These are phyloP conservation scores for Debaryomyces sp. DNA, from an alignment of 1,139 yeast genomes.

Conservation along the genomic window DNA sequence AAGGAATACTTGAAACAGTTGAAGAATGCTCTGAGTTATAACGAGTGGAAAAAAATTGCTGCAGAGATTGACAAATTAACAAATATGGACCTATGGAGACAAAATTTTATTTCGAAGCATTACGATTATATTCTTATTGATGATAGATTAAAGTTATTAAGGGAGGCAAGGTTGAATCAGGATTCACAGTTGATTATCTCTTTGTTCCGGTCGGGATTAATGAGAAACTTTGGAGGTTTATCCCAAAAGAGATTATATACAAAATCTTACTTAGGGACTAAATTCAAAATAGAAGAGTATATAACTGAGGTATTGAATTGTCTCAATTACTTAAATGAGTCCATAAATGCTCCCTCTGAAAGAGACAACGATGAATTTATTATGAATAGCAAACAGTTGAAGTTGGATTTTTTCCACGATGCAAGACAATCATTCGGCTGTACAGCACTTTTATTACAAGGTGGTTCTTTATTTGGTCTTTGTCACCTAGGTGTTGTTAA, in stretches of 20 bases:
- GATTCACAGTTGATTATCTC: slow-evolving; percentile 65
- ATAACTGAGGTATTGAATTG: slow-evolving; percentile 74
- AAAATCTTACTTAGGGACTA: slow-evolving; percentile 86
- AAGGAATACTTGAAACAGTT: slow-evolving; percentile 43
- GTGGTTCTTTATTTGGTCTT: slow-evolving; percentile 91
- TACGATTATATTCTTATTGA: slow-evolving; percentile 85
- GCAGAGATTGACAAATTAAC: slow-evolving; percentile 63
- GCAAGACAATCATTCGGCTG: slow-evolving; percentile 89
- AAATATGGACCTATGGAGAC: slow-evolving; percentile 80
- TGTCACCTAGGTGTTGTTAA: slow-evolving; percentile 93
- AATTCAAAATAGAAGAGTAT: slow-evolving; percentile 83
- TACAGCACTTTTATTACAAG: slow-evolving; percentile 87
- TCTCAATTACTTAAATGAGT: slow-evolving; percentile 55
- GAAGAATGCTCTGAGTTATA: slow-evolving; percentile 49
- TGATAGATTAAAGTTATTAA: slow-evolving; percentile 65
- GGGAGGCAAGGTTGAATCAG: slow-evolving; percentile 61
- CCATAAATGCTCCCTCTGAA: slow-evolving; percentile 29
- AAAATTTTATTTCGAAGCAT: slow-evolving; percentile 77
- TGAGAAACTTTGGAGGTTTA: slow-evolving; percentile 91
- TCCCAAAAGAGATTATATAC: slow-evolving; percentile 78
- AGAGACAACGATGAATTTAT: slow-evolving; percentile 35
- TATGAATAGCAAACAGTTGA: slow-evolving; percentile 59
- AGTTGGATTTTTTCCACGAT: slow-evolving; percentile 85
- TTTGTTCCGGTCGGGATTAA: slow-evolving; percentile 75
- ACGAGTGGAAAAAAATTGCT: slow-evolving; percentile 65